Evolutionary conservation across 495 filamentous ascomycete genomes (phyloP).

Genomic region (Melanomma pulvis-pyrius): DNA sequence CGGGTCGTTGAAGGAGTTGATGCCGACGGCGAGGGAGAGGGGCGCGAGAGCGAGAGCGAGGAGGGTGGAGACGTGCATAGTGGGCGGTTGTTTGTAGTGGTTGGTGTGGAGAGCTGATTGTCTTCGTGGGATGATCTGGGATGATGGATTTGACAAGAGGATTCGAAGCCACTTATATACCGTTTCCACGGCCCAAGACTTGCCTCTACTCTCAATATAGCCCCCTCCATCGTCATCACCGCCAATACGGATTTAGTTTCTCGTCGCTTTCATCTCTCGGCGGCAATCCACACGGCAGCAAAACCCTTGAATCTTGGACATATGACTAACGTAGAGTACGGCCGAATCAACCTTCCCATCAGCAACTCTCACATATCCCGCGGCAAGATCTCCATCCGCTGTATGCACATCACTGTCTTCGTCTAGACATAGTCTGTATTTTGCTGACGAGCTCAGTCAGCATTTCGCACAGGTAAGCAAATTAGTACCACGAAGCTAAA

Average conservation of each 20-base stretch:
- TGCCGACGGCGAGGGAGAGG: neutral
- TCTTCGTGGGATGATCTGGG: neutral
- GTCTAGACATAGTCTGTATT: neutral
- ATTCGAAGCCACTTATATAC: neutral
- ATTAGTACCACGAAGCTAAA: neutral
- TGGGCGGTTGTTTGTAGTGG: neutral
- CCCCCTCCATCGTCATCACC: no score
- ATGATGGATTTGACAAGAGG: neutral
- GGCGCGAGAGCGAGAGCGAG: neutral
- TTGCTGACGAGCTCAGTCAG: neutral
- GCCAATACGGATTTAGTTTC: no score
- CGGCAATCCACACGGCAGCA: no score
- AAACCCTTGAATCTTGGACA: no score
- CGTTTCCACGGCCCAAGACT: no score
- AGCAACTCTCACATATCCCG: neutral
- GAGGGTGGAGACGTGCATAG: neutral
- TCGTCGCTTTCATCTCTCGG: no score
- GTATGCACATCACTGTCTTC: neutral
- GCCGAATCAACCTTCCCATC: neutral
- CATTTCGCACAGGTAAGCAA: neutral
- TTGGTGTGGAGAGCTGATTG: neutral
- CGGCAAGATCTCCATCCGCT: neutral
- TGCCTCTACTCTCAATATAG: no score
- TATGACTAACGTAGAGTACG: neutral
- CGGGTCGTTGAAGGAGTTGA: slow-evolving; percentile 3